A percentile compares a stretch with the other conserved stretches of the same genome.
Conservation (phyloP, 176 grass and related monocot species). For the Eremochloa ophiuroides region DNA sequence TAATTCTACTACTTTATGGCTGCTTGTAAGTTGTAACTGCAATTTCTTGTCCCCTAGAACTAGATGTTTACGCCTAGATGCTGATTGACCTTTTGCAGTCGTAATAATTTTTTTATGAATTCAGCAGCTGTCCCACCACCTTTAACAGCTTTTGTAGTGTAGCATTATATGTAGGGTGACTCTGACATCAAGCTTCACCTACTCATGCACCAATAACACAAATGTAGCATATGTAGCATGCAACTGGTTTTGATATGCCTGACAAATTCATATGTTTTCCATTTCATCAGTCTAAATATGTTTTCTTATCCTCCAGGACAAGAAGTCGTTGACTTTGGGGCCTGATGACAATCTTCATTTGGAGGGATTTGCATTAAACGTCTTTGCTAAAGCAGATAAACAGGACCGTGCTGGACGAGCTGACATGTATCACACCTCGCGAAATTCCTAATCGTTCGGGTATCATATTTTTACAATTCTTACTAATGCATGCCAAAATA, state of each 20-base stretch:
- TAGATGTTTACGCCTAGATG: neutral
- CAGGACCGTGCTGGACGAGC: slow-evolving; percentile 91
- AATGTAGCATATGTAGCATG: neutral
- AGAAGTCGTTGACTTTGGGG: slow-evolving; percentile 67
- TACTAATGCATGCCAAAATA: slow-evolving; percentile 8
- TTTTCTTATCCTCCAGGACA: slow-evolving; percentile 57
- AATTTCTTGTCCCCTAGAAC: neutral
- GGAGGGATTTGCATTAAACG: slow-evolving; percentile 90
- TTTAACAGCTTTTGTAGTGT: neutral
- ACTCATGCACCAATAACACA: neutral
- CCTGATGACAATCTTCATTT: slow-evolving; percentile 82
- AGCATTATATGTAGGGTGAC: neutral
- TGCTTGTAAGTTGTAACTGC: neutral
- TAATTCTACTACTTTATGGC: neutral
- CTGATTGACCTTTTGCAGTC: neutral
- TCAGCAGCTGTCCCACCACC: neutral
- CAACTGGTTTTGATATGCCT: neutral
- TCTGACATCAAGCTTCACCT: neutral
- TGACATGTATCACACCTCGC: slow-evolving; percentile 59
- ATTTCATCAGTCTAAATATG: slow-evolving; percentile 17
- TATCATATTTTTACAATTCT: slow-evolving; percentile 1
- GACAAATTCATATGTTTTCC: neutral
- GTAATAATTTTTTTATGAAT: neutral
- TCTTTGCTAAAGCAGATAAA: slow-evolving; percentile 99
- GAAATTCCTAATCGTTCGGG: slow-evolving; percentile 3